Base-by-base conservation (phyloP, 2,329 filamentous ascomycete species). In the Fusarium decemcellulare region DNA sequence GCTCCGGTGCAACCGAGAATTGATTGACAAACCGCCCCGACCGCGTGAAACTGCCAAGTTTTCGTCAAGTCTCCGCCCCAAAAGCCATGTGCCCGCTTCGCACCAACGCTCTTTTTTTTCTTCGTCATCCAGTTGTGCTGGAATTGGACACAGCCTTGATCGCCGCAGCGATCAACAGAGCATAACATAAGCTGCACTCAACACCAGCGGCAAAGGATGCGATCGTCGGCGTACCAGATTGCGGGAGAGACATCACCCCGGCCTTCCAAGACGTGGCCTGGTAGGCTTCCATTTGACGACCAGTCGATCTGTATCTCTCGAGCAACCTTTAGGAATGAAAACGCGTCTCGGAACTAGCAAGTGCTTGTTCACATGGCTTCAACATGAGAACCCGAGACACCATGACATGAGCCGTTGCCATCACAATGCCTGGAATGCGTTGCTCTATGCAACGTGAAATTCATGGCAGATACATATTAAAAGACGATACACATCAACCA, bases 341-440 rank as follows among this genome's bases (percentile, higher is more conserved):
- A 34, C 29, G 30, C 27, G 34, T 51, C 36, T 53, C 50, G 58
- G 61, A 59, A 59, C 51, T 42, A 69, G 57, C 61, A 72, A 72
- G 64, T 55, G 70, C 60, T 73, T 40, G 53, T 59, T 54, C 47
- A 66, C 60, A 29, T 34, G 52, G 46, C 30, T 39, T 47, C 46
- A 16, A 53, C 48, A 27, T 27, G 34, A 42, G 37, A 70, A 43
- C 60, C 67, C 61, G 63, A 74, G 70, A 73, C 72, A 73, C 39
- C 61, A 67, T 64, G 59, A 53, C 59, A 60, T 62, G 47, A 51
- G 40, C 44, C 44, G 69, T 74, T 74, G 72, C 51, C 59, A 51
- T 57, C 51, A 42, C 60, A 50, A 68, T 72, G 51, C 11, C 63
- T 75, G 78, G 78, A 79, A 80, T 79, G 78, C 63, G 74, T 77